These are phyloP conservation scores for Magnusiomyces sp. DNA, from an alignment of 1,139 yeast genomes.

Conservation along the genomic window DNA sequence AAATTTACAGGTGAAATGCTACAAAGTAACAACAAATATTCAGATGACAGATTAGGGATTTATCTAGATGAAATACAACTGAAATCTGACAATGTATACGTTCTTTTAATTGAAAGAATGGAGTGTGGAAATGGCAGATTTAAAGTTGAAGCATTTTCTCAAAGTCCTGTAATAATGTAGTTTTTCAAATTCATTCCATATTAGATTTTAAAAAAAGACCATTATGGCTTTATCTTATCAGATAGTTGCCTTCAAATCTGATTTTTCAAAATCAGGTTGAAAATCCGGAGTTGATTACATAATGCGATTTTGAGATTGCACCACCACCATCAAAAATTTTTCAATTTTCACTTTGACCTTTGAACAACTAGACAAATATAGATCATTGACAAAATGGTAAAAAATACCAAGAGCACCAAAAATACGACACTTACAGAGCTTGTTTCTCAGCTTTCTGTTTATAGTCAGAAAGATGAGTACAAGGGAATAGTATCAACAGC, in stretches of 20 bases:
- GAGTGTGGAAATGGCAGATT: slow-evolving; percentile 26
- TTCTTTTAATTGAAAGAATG: slow-evolving; percentile 25
- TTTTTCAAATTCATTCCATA: too few species aligned
- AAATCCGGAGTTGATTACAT: too few species aligned
- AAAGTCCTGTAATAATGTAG: slow-evolving; percentile 15
- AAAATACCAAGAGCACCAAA: slow-evolving; percentile 16
- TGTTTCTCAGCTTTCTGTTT: slow-evolving; percentile 40
- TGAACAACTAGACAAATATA: too few species aligned
- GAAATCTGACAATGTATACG: slow-evolving; percentile 14
- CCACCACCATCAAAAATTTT: too few species aligned
- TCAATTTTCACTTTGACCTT: too few species aligned
- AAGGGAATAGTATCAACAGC: slow-evolving; percentile 41
- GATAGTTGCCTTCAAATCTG: too few species aligned
- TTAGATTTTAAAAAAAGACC: too few species aligned
- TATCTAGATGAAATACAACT: slow-evolving; percentile 31
- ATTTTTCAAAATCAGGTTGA: too few species aligned
- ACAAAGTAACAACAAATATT: slow-evolving; percentile 37
- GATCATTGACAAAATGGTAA: too few species aligned
- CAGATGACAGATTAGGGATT: slow-evolving; percentile 39
- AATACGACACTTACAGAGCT: slow-evolving; percentile 31
- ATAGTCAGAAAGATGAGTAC: slow-evolving; percentile 41
- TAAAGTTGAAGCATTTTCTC: slow-evolving; percentile 17
- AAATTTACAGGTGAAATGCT: slow-evolving; percentile 19
- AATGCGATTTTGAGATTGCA: too few species aligned
- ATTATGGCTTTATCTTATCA: too few species aligned